A percentile compares a stretch with the other conserved stretches of the same genome.
phyloP scores from a whole-genome alignment of 2,329 filamentous ascomycete genomes.

The Xylaria sp. region DNA sequence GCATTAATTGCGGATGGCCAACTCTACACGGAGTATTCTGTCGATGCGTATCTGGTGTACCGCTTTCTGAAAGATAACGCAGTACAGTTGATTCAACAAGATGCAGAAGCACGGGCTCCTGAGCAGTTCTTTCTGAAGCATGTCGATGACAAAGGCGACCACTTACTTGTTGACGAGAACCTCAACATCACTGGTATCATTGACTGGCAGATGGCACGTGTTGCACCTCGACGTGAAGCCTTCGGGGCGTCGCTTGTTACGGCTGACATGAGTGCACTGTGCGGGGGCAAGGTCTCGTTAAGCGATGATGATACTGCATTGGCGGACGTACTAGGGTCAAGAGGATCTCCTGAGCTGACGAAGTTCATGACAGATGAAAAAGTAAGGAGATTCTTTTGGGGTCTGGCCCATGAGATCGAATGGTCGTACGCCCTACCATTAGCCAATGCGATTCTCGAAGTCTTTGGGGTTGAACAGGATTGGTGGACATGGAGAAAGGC shows the following conservation, averaged over 20 bases:
- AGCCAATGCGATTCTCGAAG: constrained; percentile 35
- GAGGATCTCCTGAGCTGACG: constrained; percentile 25
- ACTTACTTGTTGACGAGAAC: constrained; percentile 53
- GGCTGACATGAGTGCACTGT: constrained; percentile 38
- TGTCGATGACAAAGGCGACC: constrained; percentile 56
- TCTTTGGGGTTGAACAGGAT: constrained; percentile 28
- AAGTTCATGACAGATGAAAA: constrained; percentile 36
- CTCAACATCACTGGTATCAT: constrained; percentile 55
- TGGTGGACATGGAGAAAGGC: constrained; percentile 29
- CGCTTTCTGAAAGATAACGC: constrained; percentile 52
- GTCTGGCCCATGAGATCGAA: constrained; percentile 32
- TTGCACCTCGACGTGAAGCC: constrained; percentile 40
- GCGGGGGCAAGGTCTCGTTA: constrained; percentile 32
- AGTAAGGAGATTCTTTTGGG: constrained; percentile 38
- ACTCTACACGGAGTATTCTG: constrained; percentile 45
- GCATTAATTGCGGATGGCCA: constrained; percentile 49
- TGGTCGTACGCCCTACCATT: constrained; percentile 36
- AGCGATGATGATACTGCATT: constrained; percentile 31
- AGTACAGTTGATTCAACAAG: constrained; percentile 39
- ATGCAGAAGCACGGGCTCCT: constrained; percentile 11
- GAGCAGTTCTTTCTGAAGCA: constrained; percentile 52
- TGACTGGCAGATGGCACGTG: constrained; percentile 50
- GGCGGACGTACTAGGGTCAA: constrained; percentile 21
- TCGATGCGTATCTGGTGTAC: constrained; percentile 52
- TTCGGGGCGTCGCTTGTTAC: constrained; percentile 37